These are phyloP conservation scores for Rheum nobile DNA, from an alignment of 148 eudicot genomes.

Conservation along the genomic window DNA sequence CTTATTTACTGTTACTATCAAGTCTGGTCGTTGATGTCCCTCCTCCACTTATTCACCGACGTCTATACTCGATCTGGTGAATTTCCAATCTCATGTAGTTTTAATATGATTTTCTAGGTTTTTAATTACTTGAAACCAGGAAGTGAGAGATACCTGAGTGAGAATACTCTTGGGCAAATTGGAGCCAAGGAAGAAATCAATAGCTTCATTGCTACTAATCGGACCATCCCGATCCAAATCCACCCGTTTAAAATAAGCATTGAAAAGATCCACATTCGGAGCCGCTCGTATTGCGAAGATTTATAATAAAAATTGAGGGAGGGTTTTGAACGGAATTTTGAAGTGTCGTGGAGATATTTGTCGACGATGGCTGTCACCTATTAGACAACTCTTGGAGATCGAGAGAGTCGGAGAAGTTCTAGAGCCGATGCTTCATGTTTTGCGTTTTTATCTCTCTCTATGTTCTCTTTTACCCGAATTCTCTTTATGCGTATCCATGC, in stretches of 20 bases:
- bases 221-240: slow-evolving; percentile 94
- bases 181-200: slow-evolving; percentile 68
- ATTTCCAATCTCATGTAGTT: no score
- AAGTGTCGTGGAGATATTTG: slow-evolving; percentile 11
- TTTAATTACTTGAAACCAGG: no score
- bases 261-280: slow-evolving; percentile 54
- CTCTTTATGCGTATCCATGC: no score
- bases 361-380: slow-evolving; percentile 23
- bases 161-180: slow-evolving; percentile 72
- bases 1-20: no score
- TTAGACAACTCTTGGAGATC: slow-evolving; percentile 3
- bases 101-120: no score
- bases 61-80: no score
- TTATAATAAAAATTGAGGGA: neutral
- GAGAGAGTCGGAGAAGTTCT: neutral
- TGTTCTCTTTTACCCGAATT: no score
- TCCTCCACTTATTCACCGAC: no score
- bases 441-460: no score
- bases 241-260: slow-evolving; percentile 70
- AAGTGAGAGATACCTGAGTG: slow-evolving; percentile 67
- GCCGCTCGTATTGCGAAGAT: slow-evolving; percentile 6
- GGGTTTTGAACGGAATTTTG: slow-evolving; percentile 6
- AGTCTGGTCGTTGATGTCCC: no score
- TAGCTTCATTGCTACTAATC: slow-evolving; percentile 84
- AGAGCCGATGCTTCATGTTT: no score